Evolutionary conservation across 2,329 filamentous ascomycete species (phyloP).

Genomic region (Exophiala spinifera): DNA sequence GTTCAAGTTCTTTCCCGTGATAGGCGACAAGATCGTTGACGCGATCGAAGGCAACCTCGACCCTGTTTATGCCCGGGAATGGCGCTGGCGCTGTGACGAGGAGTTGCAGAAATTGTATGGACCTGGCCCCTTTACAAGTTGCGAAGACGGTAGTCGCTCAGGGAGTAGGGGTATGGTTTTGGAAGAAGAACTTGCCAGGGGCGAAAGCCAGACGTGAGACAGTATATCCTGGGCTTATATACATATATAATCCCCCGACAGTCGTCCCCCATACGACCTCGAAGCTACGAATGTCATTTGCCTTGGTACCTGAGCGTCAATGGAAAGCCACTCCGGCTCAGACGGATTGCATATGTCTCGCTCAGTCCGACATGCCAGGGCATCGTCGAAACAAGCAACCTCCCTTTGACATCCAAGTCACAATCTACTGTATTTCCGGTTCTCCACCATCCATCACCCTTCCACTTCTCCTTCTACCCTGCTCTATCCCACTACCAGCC

Average conservation of each 20-base stretch:
- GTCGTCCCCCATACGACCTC: not conserved
- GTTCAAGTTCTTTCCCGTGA: conserved; percentile 67
- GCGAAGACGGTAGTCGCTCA: conserved; percentile 41
- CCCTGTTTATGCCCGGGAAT: conserved; percentile 41
- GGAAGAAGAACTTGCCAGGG: conserved; percentile 35
- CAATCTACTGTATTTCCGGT: too few relatives aligned
- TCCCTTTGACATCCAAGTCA: too few relatives aligned
- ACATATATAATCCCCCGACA: conserved; percentile 3
- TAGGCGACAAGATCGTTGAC: conserved; percentile 55
- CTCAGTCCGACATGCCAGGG: too few relatives aligned
- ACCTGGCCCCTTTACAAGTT: conserved; percentile 26
- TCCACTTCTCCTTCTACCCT: too few relatives aligned
- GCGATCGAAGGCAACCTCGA: conserved; percentile 45
- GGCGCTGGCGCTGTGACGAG: conserved; percentile 39
- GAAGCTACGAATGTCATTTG: too few relatives aligned
- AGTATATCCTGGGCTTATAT: too few relatives aligned
- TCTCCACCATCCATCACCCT: too few relatives aligned
- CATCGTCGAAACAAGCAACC: too few relatives aligned
- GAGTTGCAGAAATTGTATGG: conserved; percentile 5
- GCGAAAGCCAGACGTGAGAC: not conserved
- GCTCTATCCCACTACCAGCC: too few relatives aligned
- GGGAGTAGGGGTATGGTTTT: conserved; percentile 42
- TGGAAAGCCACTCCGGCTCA: too few relatives aligned
- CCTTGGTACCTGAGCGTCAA: too few relatives aligned
- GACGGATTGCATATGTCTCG: too few relatives aligned